Percentiles rank a stretch among this genome's conserved stretches.
These are phyloP conservation scores for Porodaedalea pini DNA, from an alignment of 1,284 basidiomycete species.

Conservation along the genomic window DNA sequence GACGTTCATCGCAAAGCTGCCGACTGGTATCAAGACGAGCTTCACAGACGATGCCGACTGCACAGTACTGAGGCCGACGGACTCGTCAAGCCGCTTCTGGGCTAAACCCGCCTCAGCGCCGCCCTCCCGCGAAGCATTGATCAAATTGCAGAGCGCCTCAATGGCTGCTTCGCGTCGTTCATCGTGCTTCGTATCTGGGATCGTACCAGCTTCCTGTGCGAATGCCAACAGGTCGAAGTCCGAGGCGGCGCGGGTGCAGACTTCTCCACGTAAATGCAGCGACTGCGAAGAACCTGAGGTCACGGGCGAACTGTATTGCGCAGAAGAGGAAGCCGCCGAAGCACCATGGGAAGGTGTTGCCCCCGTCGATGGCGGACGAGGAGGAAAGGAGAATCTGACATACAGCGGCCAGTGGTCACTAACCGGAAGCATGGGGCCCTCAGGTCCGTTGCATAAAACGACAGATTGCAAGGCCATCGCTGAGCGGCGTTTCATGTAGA, in stretches of 20 bases:
- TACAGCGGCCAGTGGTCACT: slow-evolving; percentile 25
- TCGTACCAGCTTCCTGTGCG: not conserved
- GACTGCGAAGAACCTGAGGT: not conserved
- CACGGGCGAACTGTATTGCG: not conserved
- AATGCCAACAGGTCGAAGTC: not conserved
- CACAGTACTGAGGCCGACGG: slow-evolving; percentile 6
- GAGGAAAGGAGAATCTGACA: not conserved
- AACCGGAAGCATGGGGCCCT: slow-evolving; percentile 4
- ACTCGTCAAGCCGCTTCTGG: slow-evolving; percentile 5
- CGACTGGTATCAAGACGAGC: slow-evolving; percentile 21
- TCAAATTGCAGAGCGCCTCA: slow-evolving; percentile 1
- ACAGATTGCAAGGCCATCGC: not conserved
- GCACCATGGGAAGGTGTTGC: not conserved
- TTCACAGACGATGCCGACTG: slow-evolving; percentile 14
- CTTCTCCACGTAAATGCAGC: slow-evolving; percentile 4
- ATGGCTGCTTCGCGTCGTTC: slow-evolving; percentile 2
- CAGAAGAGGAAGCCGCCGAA: not conserved
- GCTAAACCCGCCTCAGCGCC: slow-evolving; percentile 6
- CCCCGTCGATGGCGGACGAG: not conserved
- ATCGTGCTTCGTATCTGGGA: slow-evolving; percentile 4
- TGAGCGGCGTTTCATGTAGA: slow-evolving; percentile 20
- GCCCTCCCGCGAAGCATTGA: slow-evolving; percentile 10
- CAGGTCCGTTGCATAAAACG: not conserved
- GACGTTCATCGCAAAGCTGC: slow-evolving; percentile 25
- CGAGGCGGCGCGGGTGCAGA: not conserved